Evolutionary conservation across 495 filamentous ascomycete genomes (phyloP).

Genomic region (Daldinia childiae): DNA sequence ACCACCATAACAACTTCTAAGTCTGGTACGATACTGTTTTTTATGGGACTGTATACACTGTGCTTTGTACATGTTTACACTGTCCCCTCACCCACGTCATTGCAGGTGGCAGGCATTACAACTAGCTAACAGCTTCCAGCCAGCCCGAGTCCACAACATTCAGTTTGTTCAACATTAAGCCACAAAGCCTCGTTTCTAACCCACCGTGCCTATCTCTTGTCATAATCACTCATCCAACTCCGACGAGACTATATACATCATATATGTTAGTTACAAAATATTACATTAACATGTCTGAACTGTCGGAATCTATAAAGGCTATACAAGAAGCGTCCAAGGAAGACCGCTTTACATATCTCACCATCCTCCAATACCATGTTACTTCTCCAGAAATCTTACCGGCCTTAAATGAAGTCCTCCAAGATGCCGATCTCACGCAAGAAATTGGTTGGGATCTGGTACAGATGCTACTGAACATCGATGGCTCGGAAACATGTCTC

Average conservation of each 20-base stretch:
- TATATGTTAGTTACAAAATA: neutral
- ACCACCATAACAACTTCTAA: neutral
- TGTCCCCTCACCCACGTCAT: conserved; percentile 38
- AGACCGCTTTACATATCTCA: conserved; percentile 89
- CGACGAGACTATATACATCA: neutral
- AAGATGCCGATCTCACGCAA: conserved; percentile 82
- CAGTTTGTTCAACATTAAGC: neutral
- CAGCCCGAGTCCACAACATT: neutral
- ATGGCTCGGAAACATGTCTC: conserved; percentile 76
- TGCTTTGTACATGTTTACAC: conserved; percentile 17
- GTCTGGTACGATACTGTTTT: neutral
- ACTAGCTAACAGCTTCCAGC: conserved; percentile 1
- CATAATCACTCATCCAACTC: neutral
- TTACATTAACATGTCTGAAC: conserved; percentile 35
- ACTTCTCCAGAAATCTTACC: conserved; percentile 75
- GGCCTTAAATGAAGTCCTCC: conserved; percentile 77
- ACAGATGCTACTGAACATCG: conserved; percentile 81
- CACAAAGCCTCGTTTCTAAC: neutral
- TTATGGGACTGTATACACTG: conserved; percentile 11
- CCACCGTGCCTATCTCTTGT: neutral
- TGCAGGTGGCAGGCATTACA: conserved; percentile 14
- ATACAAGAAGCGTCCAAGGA: conserved; percentile 46
- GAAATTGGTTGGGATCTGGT: conserved; percentile 98
- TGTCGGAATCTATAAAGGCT: conserved; percentile 44
- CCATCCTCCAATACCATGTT: conserved; percentile 85